Conservation (phyloP, 257 asterid genomes). For the Nicotiana attenuata region DNA sequence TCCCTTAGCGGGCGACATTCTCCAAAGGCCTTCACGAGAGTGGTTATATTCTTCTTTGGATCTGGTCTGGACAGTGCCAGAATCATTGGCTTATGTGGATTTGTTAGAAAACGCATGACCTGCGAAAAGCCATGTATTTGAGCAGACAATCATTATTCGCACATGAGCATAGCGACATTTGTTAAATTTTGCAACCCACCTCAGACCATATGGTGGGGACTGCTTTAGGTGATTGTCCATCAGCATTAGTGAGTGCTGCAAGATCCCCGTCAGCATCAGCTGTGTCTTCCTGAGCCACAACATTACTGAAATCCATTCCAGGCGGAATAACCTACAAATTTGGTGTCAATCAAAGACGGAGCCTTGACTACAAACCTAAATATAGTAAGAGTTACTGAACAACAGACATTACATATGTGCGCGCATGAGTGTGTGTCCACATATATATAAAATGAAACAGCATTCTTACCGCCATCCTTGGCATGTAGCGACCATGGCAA, state of each 20-base stretch:
- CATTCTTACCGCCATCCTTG: constrained; percentile 72
- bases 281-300: constrained; percentile 55
- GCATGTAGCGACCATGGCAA: constrained; percentile 84
- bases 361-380: neutral
- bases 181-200: constrained; percentile 30
- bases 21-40: constrained; percentile 79
- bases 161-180: neutral
- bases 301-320: constrained; percentile 86
- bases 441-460: neutral
- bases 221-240: constrained; percentile 67
- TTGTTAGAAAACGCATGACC: constrained; percentile 77
- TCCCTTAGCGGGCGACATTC: constrained; percentile 74
- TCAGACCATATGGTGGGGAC: constrained; percentile 76
- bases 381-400: neutral
- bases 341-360: neutral
- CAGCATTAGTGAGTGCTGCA: constrained; percentile 33
- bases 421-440: neutral
- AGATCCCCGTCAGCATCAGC: constrained; percentile 62
- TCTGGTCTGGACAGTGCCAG: constrained; percentile 82
- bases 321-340: constrained; percentile 69
- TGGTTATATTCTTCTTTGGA: constrained; percentile 74
- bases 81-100: constrained; percentile 92
- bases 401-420: neutral
- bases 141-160: neutral
- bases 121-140: constrained; percentile 13